Conservation (phyloP, 2,329 filamentous ascomycete species). For the Colletotrichum camelliae region DNA sequence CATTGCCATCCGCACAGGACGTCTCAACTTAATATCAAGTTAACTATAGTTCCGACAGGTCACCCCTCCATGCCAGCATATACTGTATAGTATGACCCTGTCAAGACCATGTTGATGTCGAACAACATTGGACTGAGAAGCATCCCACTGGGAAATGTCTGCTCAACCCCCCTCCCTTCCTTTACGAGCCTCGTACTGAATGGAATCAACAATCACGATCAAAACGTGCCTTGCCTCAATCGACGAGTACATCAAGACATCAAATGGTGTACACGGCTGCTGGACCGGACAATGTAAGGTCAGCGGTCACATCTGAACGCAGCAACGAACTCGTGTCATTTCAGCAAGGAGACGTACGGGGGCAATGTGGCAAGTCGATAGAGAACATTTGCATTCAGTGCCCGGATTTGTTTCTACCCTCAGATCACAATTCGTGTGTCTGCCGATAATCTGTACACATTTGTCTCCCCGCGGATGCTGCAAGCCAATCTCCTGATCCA, state of each 20-base stretch:
- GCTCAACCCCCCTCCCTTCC: neutral
- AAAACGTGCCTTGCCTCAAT: neutral
- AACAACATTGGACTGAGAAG: neutral
- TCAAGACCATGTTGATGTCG: neutral
- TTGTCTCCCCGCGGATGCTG: neutral
- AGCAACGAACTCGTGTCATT: neutral
- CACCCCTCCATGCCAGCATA: neutral
- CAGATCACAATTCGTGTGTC: neutral
- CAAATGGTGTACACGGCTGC: neutral
- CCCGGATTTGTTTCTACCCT: neutral
- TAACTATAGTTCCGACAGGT: neutral
- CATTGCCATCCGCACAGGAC: neutral
- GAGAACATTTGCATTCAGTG: neutral
- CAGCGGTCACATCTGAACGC: neutral
- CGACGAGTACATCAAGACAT: neutral
- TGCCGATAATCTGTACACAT: neutral
- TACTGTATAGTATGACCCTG: neutral
- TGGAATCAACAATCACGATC: neutral
- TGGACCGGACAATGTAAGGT: neutral
- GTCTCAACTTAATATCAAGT: neutral
- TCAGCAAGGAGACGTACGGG: neutral
- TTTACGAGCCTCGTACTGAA: neutral
- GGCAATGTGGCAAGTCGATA: neutral
- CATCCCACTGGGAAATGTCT: neutral
- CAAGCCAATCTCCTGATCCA: neutral